A percentile compares a stretch with the other conserved stretches of the same genome.
phyloP scores from a whole-genome alignment of 1,284 basidiomycete genomes.

The Melampsora abietis-canadensis region DNA sequence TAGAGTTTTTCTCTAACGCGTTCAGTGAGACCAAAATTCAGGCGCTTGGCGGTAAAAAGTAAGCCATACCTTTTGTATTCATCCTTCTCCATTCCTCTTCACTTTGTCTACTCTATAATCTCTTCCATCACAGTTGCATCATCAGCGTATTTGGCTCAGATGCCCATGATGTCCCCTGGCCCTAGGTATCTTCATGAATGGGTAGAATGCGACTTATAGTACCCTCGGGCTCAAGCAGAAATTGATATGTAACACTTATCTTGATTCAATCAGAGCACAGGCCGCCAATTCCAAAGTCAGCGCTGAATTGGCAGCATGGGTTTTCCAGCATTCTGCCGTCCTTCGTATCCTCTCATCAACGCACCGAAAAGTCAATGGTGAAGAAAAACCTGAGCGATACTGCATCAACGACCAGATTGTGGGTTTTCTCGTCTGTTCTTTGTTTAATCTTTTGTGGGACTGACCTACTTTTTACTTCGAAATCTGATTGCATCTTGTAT shows the following conservation, averaged over 20 bases:
- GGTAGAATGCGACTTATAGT: no score
- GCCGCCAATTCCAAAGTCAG: conserved; percentile 73
- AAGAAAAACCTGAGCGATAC: conserved; percentile 63
- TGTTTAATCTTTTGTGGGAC: neutral
- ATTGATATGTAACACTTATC: neutral
- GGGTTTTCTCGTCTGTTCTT: conserved; percentile 48
- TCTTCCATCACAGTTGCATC: neutral
- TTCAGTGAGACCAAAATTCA: conserved; percentile 45
- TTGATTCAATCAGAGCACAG: conserved; percentile 58
- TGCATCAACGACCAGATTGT: conserved; percentile 83
- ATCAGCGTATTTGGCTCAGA: neutral
- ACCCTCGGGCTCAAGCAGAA: no score
- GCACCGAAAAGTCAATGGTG: conserved; percentile 65
- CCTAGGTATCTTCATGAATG: no score
- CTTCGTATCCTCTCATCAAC: conserved; percentile 71
- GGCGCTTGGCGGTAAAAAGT: conserved; percentile 35
- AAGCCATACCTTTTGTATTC: neutral
- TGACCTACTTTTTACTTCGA: neutral
- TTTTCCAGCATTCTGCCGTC: conserved; percentile 81
- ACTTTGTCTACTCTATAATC: neutral
- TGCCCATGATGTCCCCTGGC: no score
- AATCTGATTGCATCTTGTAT: neutral
- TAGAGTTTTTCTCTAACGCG: conserved; percentile 67
- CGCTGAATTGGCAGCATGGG: conserved; percentile 76
- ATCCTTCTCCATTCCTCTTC: neutral